Conservation (phyloP, 129 eudicot genomes). For the Logfia minima region DNA sequence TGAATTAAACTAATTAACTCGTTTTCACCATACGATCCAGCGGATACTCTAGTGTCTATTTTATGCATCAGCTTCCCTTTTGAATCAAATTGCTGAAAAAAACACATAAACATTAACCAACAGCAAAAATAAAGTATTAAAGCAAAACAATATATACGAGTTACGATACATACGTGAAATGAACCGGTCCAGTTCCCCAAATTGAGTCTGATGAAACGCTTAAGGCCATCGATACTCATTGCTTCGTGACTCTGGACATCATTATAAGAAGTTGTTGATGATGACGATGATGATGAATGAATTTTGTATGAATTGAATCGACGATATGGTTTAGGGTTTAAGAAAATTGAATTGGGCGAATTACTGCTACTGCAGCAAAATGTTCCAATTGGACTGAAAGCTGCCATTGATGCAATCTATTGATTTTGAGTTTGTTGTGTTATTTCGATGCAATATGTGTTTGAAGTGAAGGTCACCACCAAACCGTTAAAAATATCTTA, state of each 20-base stretch:
- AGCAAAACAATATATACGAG: neutral
- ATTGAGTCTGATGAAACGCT: slow-evolving; percentile 71
- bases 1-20: slow-evolving; percentile 87
- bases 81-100: slow-evolving; percentile 69
- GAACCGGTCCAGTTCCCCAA: slow-evolving; percentile 89
- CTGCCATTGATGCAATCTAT: slow-evolving; percentile 25
- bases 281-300: slow-evolving; percentile 28
- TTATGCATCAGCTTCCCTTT: slow-evolving; percentile 62
- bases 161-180: slow-evolving; percentile 54
- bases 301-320: slow-evolving; percentile 19
- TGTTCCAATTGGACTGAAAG: slow-evolving; percentile 26
- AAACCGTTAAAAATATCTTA: neutral
- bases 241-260: slow-evolving; percentile 31
- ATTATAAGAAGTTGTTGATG: slow-evolving; percentile 23
- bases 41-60: slow-evolving; percentile 68
- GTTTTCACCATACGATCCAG: slow-evolving; percentile 78
- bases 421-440: neutral
- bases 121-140: neutral
- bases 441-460: neutral
- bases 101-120: slow-evolving; percentile 4
- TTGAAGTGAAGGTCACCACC: neutral
- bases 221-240: slow-evolving; percentile 62
- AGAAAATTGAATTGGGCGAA: slow-evolving; percentile 25
- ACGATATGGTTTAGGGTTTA: slow-evolving; percentile 34
- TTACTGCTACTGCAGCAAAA: slow-evolving; percentile 20